Evolutionary conservation across 148 eudicot genomes (phyloP).

Genomic region (Nepenthes gracilis): DNA sequence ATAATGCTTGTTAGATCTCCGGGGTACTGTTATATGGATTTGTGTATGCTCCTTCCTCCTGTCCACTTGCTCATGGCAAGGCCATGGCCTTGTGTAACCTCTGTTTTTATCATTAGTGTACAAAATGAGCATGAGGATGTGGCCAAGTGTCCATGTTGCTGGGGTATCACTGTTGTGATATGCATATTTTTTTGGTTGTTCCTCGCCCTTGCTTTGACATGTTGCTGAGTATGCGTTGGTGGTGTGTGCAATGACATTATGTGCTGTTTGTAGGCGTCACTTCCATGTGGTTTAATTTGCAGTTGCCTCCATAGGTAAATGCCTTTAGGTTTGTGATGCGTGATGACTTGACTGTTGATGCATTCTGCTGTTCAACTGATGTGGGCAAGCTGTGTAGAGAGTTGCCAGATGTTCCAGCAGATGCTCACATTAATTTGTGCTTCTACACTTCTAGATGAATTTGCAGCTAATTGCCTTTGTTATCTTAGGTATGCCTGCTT

Average conservation of each 20-base stretch:
- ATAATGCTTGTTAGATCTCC: neutral
- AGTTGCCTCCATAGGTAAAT: slow-evolving; percentile 41
- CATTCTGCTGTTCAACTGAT: slow-evolving; percentile 93
- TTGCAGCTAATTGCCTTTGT: slow-evolving; percentile 74
- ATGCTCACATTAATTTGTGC: slow-evolving; percentile 60
- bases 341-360: slow-evolving; percentile 93
- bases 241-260: no score
- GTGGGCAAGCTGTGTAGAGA: slow-evolving; percentile 87
- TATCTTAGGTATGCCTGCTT: slow-evolving; percentile 57
- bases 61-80: neutral
- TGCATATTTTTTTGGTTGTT: no score
- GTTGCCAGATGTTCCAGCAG: slow-evolving; percentile 72
- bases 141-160: no score
- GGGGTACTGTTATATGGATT: neutral
- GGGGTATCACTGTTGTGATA: no score
- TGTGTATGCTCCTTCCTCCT: neutral
- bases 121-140: no score
- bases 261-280: no score
- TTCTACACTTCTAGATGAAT: slow-evolving; percentile 75
- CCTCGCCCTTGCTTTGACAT: no score
- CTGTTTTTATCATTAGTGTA: no score
- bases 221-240: no score
- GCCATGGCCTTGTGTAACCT: no score
- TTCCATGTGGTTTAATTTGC: neutral
- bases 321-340: slow-evolving; percentile 90